Evolutionary conservation across 1,284 basidiomycete species (phyloP).

Genomic region (Trametes versicolor): DNA sequence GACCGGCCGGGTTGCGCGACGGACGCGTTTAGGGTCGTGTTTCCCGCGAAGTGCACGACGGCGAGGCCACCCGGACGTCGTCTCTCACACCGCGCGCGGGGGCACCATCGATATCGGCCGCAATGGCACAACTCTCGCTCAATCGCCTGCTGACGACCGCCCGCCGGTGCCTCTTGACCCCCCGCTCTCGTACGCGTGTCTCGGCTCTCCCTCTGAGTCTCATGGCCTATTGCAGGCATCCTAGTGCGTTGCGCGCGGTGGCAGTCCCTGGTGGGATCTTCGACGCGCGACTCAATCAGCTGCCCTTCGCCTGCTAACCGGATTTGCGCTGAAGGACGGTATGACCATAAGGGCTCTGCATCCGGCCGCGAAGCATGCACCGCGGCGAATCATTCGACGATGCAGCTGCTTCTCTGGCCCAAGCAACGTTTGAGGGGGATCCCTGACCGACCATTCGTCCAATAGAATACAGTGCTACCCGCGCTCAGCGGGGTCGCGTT

Average conservation of each 20-base stretch:
- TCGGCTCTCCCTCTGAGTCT: neutral
- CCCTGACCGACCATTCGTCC: neutral
- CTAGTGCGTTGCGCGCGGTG: neutral
- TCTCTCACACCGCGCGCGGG: slow-evolving; percentile 10
- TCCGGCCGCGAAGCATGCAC: neutral
- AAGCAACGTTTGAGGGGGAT: neutral
- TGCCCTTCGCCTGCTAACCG: neutral
- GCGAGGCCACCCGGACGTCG: neutral
- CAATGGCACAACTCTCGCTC: slow-evolving; percentile 8
- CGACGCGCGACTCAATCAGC: neutral
- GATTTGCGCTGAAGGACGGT: neutral
- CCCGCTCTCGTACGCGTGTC: slow-evolving; percentile 7
- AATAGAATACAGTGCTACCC: slow-evolving; percentile 5
- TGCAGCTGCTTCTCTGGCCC: neutral
- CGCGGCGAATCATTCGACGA: neutral
- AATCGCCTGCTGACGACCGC: slow-evolving; percentile 4
- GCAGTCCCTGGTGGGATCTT: neutral
- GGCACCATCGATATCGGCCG: slow-evolving; percentile 21
- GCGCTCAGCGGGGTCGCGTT: slow-evolving; percentile 6
- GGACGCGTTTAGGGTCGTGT: slow-evolving; percentile 10
- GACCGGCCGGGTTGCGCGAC: slow-evolving; percentile 3
- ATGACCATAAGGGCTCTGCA: neutral
- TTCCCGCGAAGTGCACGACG: neutral
- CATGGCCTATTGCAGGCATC: neutral
- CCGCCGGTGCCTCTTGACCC: neutral